Evolutionary conservation across 441 rosid genomes (phyloP).

Genomic region (Dalechampia spathulata): DNA sequence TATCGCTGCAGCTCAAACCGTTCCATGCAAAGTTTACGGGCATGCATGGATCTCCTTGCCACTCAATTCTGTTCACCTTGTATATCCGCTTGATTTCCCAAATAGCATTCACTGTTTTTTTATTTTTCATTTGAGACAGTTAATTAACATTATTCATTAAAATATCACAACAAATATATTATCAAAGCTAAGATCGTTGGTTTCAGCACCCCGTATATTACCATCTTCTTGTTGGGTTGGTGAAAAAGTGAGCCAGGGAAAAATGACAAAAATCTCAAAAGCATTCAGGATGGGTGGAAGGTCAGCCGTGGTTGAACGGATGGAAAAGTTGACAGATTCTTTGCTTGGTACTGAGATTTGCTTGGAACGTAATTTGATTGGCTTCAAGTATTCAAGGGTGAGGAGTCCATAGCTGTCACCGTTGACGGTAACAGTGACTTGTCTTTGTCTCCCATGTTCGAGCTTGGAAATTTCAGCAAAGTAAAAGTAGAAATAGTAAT

Average conservation of each 20-base stretch:
- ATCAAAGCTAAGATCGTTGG: too few species aligned
- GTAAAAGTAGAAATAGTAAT: constrained; percentile 12
- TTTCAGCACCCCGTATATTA: neutral
- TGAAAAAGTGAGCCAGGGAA: neutral
- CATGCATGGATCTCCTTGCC: neutral
- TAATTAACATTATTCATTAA: too few species aligned
- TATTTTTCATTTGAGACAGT: too few species aligned
- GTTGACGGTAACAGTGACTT: neutral
- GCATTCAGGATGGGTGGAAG: constrained; percentile 30
- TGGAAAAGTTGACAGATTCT: neutral
- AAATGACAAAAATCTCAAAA: neutral
- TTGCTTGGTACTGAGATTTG: neutral
- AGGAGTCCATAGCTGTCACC: neutral
- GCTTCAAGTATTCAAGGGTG: constrained; percentile 12
- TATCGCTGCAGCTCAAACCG: neutral
- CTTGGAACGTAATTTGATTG: neutral
- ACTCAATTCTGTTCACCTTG: neutral
- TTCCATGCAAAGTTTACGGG: neutral
- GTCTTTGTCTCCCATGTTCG: neutral
- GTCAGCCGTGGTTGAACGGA: constrained; percentile 5
- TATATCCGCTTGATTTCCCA: too few species aligned
- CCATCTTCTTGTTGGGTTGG: constrained; percentile 19
- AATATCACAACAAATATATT: too few species aligned
- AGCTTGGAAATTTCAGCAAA: constrained; percentile 12
- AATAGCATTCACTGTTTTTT: too few species aligned